Evolutionary conservation across 1,139 yeast species (phyloP), one percentile per base, ranked within the genome.

Genomic region (Scheffersomyces segobiensis): DNA sequence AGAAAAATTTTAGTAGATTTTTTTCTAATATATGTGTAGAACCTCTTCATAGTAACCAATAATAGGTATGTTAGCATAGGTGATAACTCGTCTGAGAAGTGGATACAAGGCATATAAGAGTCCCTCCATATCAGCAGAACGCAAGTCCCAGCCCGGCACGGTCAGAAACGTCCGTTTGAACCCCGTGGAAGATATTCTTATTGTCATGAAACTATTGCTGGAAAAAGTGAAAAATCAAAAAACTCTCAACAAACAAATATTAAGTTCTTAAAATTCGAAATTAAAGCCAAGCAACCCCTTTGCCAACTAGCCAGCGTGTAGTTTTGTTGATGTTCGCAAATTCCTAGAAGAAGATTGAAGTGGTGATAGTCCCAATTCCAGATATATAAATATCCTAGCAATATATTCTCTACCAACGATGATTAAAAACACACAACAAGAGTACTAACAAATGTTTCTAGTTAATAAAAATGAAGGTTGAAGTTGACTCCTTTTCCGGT

Each of bases 401-500:
- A 32, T 32, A 17, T 32, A 32, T 32, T 32, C 14, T 32, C 42
- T 10, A 10, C 42, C 42, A 32, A 32, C 42, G 42, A 26, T 26
- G 24, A 24, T 32, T 32, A 5, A 32, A 14, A 8, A 32, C 12
- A 32, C 24, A 20, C 50, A 18, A 19, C 24, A 53, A 21, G 14
- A 20, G 51, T 69, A 72, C 75, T 68, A 71, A 70, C 72, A 58
- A 53, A 47, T n/a, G n/a, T 58, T 47, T 60, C 52, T 62, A 69
- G 71, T 64, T 64, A 61, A 78, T 70, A 20, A 48, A 48, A 84
- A 96, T 95, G 99, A 95, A 95, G 97, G 92, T 96, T 85, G 99
- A 95, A 91, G 86, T 93, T 86, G 98, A 95, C 85, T 91, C 98
- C 81, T 95, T 95, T 88, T 93, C 99, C 78, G 99, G 99, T 84